These are phyloP conservation scores for Elsinoe batatas DNA, from an alignment of 2,329 filamentous ascomycete species.

Conservation along the genomic window DNA sequence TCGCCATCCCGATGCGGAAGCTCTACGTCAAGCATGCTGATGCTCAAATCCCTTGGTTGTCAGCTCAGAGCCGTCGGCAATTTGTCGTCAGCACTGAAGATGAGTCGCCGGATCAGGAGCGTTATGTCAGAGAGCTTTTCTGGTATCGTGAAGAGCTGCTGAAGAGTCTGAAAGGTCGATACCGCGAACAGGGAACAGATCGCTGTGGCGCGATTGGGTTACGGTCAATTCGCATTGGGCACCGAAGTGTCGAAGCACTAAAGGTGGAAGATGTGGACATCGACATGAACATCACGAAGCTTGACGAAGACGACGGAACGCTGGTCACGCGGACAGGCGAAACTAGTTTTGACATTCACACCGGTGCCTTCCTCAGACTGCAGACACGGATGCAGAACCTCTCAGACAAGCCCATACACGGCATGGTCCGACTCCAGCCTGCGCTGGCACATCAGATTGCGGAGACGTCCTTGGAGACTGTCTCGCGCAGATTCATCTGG, in stretches of 20 bases:
- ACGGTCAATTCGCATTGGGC: constrained; percentile 60
- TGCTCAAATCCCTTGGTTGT: constrained; percentile 67
- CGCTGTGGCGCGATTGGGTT: constrained; percentile 64
- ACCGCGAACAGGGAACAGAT: constrained; percentile 52
- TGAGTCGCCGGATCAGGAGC: constrained; percentile 69
- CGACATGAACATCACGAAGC: constrained; percentile 18
- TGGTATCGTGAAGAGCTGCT: constrained; percentile 84
- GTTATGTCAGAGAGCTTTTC: constrained; percentile 69
- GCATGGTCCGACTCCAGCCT: constrained; percentile 67
- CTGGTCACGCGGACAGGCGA: constrained; percentile 32
- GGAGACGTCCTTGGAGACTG: constrained; percentile 63
- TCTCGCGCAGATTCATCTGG: constrained; percentile 73
- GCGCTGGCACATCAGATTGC: constrained; percentile 60
- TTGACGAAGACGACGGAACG: constrained; percentile 15
- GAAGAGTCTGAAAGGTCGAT: constrained; percentile 58
- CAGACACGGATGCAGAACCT: constrained; percentile 66
- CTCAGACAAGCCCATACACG: constrained; percentile 55
- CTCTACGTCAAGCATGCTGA: constrained; percentile 69
- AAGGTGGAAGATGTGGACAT: constrained; percentile 56
- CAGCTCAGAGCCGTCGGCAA: constrained; percentile 75
- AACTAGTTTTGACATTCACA: constrained; percentile 38
- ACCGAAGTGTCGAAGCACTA: constrained; percentile 73
- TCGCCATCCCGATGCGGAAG: constrained; percentile 66
- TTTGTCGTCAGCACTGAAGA: constrained; percentile 79
- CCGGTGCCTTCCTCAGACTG: constrained; percentile 60